These are phyloP conservation scores for Gnetum montanum DNA, from an alignment of 75 land plant genomes.

Conservation along the genomic window DNA sequence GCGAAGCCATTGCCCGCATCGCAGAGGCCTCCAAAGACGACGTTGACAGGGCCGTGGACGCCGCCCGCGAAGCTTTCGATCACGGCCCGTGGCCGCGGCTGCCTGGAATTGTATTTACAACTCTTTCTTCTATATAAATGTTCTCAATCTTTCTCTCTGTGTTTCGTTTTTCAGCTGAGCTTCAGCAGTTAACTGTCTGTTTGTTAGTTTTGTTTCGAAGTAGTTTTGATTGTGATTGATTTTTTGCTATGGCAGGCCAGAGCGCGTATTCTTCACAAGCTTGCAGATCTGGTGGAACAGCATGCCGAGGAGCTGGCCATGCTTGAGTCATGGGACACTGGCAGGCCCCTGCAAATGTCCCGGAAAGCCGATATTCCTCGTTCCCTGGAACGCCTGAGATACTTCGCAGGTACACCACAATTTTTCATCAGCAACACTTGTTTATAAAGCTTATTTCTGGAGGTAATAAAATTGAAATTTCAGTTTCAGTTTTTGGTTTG, in stretches of 20 bases:
- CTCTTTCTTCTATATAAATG: not conserved
- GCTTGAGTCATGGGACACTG: slow-evolving; percentile 57
- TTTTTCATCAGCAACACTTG: not conserved
- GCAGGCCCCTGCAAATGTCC: slow-evolving; percentile 38
- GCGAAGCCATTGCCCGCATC: slow-evolving; percentile 12
- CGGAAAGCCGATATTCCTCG: slow-evolving; percentile 31
- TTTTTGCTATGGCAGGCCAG: slow-evolving; percentile 34
- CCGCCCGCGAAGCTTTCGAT: slow-evolving; percentile 13
- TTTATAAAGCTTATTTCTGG: not conserved
- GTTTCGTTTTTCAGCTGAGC: not conserved
- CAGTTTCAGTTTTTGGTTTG: not conserved
- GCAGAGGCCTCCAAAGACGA: slow-evolving; percentile 22
- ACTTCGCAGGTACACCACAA: slow-evolving; percentile 39
- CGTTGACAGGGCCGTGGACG: slow-evolving; percentile 18
- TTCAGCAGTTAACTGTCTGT: too few species aligned
- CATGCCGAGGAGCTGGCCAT: slow-evolving; percentile 55
- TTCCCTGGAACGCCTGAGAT: slow-evolving; percentile 25
- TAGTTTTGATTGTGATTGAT: not conserved
- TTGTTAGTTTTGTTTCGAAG: too few species aligned
- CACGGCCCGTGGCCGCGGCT: slow-evolving; percentile 18
- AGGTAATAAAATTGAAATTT: not conserved
- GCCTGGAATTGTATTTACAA: slow-evolving; percentile 7
- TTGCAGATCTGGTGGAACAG: slow-evolving; percentile 64
- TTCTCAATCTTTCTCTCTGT: not conserved
- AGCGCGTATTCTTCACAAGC: slow-evolving; percentile 34